Base-by-base conservation (phyloP, 495 filamentous ascomycete species). In the Tuber aestivum region DNA sequence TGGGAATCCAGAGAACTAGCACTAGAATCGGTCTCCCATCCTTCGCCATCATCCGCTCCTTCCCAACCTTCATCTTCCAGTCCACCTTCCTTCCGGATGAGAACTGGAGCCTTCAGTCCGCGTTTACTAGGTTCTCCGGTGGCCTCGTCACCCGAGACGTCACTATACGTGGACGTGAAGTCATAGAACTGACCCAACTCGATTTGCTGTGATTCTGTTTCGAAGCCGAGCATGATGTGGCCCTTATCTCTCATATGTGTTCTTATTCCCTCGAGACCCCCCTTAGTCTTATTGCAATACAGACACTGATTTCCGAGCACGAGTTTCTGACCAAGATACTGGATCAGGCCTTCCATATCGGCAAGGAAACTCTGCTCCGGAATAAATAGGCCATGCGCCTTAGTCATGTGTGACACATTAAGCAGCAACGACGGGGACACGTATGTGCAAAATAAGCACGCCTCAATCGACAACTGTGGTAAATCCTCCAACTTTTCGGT, bases 121-220 rank as follows among this genome's bases (percentile, higher is more conserved):
- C 88, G 89, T 48, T 85, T 86, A n/a, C 84, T 85, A 70, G 84
- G 79, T 21, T 85, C 84, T 23, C 84, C 84, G 40, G 85, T 83
- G n/a, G 82, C 84, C 41, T 84, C 86, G 0, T 86, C 86, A 20
- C 90, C 91, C 6, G 87, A 86, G 18, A 84, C 86, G 82, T 98
- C 95, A 0, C 93, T 94, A 84, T 99, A 99, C 5, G 95, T 96
- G 84, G 91, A 91, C 73, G 91, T 87, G 89, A 99, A 99, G 83
- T 99, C 96, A 85, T 98, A 99, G 85, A 93, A 98, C 69, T 98
- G 92, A n/a, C 95, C 96, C 76, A 99, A 91, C 73, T 96, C 94
- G 27, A 99, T 87, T 85, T 97, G 93, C 82, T 99, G 94, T 45
- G 92, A 92, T 82, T 97, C 93, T 0, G 89, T 90, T 69, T 92